Evolutionary conservation across 345 rosid genomes (phyloP), one percentile per base, ranked within the genome.

Genomic region (Mangifera indica): DNA sequence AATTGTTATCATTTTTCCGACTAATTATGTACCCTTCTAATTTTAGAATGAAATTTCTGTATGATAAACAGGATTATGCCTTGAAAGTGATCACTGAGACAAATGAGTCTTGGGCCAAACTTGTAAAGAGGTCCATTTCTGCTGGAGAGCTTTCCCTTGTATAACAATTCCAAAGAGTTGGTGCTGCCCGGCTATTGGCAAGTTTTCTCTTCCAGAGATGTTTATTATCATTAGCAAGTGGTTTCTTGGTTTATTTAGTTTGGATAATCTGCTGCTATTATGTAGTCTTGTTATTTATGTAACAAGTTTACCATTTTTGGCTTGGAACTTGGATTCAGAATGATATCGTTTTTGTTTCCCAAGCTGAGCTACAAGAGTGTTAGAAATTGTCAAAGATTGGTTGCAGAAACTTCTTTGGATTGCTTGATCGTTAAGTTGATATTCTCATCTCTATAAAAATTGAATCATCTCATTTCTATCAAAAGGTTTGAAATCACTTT

Each of bases 31-130:
- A 42, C 44, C 45, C 32, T 32, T 67, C 71, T 67, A 61, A n/a
- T 21, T 17, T 46, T 56, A 20, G 48, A 55, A 22, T 65, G 20
- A 65, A 65, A 11, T 48, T 55, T 56, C 40, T 68, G 13, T 45
- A 4, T 74, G 34, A 22, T 53, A 21, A 62, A 73, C 90, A 92
- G 95, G 95, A 92, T 13, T 92, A 85, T 75, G 97, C 95, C 42
- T 82, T 92, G 70, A 89, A 85, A 84, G 91, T 92, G 46, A 92
- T 92, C 70, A 80, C 76, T 0, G 95, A 92, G 83, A 83, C 96
- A 1, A 89, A 92, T 17, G 89, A 89, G 63, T 88, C 97, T 29
- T 92, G 97, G 97, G 80, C 87, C 56, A 92, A 86, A 80, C 96
- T 92, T 67, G 88, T 92, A 56, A 88, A 88, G 83, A 86, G 96